Percentiles rank a stretch among this genome's conserved stretches.
These are phyloP conservation scores for Panicum virgatum DNA, from an alignment of 202 grass and related monocot genomes.

Conservation along the genomic window DNA sequence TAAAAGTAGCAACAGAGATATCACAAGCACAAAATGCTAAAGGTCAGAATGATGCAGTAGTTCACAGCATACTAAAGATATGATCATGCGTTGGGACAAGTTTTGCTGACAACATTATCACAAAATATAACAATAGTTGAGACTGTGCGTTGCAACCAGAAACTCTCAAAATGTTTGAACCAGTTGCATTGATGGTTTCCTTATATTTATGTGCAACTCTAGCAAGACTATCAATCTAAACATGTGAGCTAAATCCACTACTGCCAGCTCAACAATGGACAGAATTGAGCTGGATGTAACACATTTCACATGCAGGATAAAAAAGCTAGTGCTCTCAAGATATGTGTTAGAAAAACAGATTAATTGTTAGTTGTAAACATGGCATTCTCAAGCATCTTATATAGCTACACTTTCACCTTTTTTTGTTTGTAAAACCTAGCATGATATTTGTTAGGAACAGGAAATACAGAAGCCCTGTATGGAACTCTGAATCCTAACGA, in stretches of 20 bases:
- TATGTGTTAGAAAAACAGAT: neutral
- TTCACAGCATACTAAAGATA: neutral
- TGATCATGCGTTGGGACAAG: neutral
- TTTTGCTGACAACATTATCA: neutral
- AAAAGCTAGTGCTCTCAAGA: neutral
- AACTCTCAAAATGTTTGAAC: neutral
- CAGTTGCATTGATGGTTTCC: neutral
- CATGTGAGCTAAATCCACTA: neutral
- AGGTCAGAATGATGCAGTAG: neutral
- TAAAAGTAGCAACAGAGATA: neutral
- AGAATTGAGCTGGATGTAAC: neutral
- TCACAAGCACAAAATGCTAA: neutral
- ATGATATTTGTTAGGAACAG: neutral
- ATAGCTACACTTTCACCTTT: neutral
- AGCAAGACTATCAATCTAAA: neutral
- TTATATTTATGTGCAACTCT: neutral
- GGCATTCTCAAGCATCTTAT: constrained; percentile 8
- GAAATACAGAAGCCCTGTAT: neutral
- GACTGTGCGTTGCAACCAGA: neutral
- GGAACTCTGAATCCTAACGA: neutral
- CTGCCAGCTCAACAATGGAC: neutral
- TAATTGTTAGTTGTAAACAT: neutral
- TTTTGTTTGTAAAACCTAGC: neutral
- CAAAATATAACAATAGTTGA: neutral
- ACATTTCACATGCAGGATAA: neutral